Base-by-base conservation (phyloP, 495 filamentous ascomycete genomes). In the Venustampulla echinocandica region DNA sequence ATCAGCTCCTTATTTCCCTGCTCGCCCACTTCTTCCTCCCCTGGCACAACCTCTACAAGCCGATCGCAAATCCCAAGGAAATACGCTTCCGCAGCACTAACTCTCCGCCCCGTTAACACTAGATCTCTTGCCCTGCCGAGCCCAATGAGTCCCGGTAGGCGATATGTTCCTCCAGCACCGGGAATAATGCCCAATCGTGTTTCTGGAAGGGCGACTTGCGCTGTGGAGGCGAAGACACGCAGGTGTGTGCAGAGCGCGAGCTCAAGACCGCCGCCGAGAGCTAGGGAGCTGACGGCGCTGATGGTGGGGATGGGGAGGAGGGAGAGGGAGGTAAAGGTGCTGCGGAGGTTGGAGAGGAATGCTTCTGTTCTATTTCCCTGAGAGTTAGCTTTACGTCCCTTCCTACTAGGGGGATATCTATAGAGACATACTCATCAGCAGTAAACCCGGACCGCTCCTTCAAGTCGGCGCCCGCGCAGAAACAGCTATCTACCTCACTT, bases 381-480 rank as follows among this genome's bases (percentile, higher is more conserved):
- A 10, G 6, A 17, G 24, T 49, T 46, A 41, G 45, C 19, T 3
- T 20, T 24, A 14, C 27, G 17, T 23, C 35, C 20, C 22, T 19
- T 1, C 1, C 44, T 38, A 24, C 13, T 14, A 19, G 5, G 19
- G 41, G 15, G 22, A 18, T 32, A 24, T 3, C 6, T 24, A 36
- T 21, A 35, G 18, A 20, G 13, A 60, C 64, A 30, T 55, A 79
- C 80, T 95, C 81, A 43, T 84, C 77, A 44, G 64, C 69, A 2
- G 74, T 83, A 63, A 97, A 87, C 0, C 67, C 71, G 24, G 73
- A 74, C 17, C 90, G 71, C 69, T 96, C 92, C 60, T 95, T 97
- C 47, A 98, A 63, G 54, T 98, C 90, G 1, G 92, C 92, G 23
- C 92, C 92, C 0, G 93, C 88, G 65, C 90, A 97, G 65, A 98